A percentile compares a stretch with the other conserved stretches of the same genome.
Evolutionary conservation across 768 basidiomycete species (phyloP).

Genomic region (Cystofilobasidium capitatum): DNA sequence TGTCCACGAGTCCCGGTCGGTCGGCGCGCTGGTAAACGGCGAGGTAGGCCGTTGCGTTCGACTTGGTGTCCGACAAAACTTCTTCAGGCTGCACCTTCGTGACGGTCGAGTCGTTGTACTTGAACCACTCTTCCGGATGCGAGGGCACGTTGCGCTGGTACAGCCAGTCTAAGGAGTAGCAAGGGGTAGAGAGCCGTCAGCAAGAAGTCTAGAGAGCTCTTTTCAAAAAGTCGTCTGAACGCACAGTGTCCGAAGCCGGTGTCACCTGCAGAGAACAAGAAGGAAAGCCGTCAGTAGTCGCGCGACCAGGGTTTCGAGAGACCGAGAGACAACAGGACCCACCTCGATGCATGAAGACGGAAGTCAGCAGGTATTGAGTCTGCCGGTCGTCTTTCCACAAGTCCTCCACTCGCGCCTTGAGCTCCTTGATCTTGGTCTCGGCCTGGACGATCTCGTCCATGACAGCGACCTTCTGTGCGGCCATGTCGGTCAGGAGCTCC

Average conservation of each 20-base stretch:
- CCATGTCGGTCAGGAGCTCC: conserved; percentile 50
- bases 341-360: conserved; percentile 88
- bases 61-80: conserved; percentile 66
- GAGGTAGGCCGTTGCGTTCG: conserved; percentile 41
- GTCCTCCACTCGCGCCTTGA: conserved; percentile 49
- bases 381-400: conserved; percentile 61
- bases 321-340: conserved; percentile 52
- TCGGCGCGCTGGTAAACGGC: conserved; percentile 39
- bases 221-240: not conserved
- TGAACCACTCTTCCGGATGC: conserved; percentile 39
- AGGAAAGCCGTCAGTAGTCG: not conserved
- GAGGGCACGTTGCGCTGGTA: conserved; percentile 80
- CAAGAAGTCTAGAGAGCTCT: conserved; percentile 36
- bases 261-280: conserved; percentile 28
- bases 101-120: conserved; percentile 46
- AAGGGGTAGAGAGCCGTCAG: conserved; percentile 47
- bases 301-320: not conserved
- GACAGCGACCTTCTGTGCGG: conserved; percentile 50
- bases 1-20: conserved; percentile 28
- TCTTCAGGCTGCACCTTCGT: conserved; percentile 66
- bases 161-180: conserved; percentile 50
- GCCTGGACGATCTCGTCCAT: conserved; percentile 36
- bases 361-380: conserved; percentile 77
- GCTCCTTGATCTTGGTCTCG: conserved; percentile 25
- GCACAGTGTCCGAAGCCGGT: conserved; percentile 42